Percentiles rank a stretch among this genome's conserved stretches.
phyloP scores from a whole-genome alignment of 2,329 filamentous ascomycete genomes.

The Trichoderma sp. region DNA sequence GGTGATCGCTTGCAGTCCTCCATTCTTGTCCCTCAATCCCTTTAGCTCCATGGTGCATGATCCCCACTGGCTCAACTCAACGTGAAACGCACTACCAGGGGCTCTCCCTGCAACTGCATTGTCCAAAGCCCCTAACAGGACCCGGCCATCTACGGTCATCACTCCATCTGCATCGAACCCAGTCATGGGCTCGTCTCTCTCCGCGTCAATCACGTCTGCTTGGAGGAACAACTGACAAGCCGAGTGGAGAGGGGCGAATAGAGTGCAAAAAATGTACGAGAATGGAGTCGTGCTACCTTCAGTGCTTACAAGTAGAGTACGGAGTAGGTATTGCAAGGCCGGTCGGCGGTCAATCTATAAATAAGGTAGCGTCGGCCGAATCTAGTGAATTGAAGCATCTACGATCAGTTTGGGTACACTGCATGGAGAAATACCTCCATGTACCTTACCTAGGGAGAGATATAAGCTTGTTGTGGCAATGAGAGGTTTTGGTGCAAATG shows the following conservation, averaged over 20 bases:
- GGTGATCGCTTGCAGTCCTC: slow-evolving; percentile 11
- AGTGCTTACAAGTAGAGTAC: background rate
- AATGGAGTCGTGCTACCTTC: background rate
- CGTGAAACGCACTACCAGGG: slow-evolving; percentile 20
- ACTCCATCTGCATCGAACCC: slow-evolving; percentile 3
- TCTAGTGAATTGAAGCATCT: background rate
- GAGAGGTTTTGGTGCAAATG: background rate
- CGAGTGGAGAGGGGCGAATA: background rate
- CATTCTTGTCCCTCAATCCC: background rate
- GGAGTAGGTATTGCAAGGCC: background rate
- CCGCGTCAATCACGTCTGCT: background rate
- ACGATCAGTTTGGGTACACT: background rate
- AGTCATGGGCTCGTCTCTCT: background rate
- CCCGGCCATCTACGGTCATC: slow-evolving; percentile 15
- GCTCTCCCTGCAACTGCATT: slow-evolving; percentile 17
- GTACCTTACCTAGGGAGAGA: background rate
- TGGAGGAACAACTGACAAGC: background rate
- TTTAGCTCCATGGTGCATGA: background rate
- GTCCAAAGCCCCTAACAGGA: slow-evolving; percentile 14
- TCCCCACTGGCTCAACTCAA: slow-evolving; percentile 16
- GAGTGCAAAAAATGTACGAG: background rate
- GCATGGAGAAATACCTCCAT: background rate
- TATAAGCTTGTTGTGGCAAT: background rate
- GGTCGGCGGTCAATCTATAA: background rate
- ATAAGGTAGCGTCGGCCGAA: background rate